A percentile compares a stretch with the other conserved stretches of the same genome.
Evolutionary conservation across 2,329 filamentous ascomycete species (phyloP).

Genomic region (Ascochyta clinopodiicola): DNA sequence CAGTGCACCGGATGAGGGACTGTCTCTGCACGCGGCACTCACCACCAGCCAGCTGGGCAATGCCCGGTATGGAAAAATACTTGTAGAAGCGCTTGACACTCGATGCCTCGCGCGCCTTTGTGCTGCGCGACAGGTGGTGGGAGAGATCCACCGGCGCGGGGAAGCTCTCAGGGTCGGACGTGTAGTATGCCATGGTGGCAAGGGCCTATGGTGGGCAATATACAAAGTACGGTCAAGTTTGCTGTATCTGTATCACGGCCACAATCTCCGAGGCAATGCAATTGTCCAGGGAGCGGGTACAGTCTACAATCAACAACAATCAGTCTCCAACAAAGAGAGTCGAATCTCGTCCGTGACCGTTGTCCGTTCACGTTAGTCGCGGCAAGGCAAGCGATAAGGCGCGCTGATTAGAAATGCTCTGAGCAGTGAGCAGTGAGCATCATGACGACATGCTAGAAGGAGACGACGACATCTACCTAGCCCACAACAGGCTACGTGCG

Average conservation of each 20-base stretch:
- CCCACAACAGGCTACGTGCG: conserved; percentile 11
- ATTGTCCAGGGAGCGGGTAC: not conserved
- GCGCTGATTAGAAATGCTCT: conserved; percentile 36
- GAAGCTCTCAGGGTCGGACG: conserved; percentile 38
- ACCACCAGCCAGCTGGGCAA: conserved; percentile 68
- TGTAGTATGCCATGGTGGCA: conserved; percentile 32
- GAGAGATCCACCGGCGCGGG: conserved; percentile 73
- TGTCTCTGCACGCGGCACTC: conserved; percentile 7
- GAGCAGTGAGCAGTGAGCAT: not conserved
- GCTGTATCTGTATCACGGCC: not conserved
- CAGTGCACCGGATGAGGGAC: conserved; percentile 9
- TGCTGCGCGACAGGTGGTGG: conserved; percentile 76
- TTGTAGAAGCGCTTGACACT: conserved; percentile 84
- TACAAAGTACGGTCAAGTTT: no score
- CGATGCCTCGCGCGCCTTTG: conserved; percentile 69
- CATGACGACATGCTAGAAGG: conserved; percentile 27
- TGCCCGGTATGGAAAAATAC: conserved; percentile 72
- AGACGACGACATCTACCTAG: conserved; percentile 20
- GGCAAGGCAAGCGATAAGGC: conserved; percentile 26
- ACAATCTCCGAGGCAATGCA: not conserved
- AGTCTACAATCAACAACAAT: not conserved
- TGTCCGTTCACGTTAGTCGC: conserved; percentile 10
- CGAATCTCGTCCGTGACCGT: conserved; percentile 2
- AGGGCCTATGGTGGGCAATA: not conserved
- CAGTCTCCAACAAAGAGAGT: not conserved